Conservation (phyloP, 2,329 filamentous ascomycete genomes). For the Colletotrichum agaves region DNA sequence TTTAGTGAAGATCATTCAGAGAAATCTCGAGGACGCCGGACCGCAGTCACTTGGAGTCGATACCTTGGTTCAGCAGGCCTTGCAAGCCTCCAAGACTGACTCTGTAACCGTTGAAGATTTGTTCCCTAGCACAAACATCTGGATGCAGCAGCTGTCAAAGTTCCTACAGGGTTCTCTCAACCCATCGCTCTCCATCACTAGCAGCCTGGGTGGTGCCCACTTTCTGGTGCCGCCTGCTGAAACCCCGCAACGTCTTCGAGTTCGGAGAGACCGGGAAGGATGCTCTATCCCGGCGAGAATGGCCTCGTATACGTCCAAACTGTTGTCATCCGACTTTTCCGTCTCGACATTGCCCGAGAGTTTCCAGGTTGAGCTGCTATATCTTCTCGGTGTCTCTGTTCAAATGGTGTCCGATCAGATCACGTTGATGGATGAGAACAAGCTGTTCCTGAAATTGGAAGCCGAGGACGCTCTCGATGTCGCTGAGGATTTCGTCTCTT, state of each 20-base stretch:
- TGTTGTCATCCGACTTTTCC: conserved; percentile 60
- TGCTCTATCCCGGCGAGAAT: conserved; percentile 80
- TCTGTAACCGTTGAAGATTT: conserved; percentile 56
- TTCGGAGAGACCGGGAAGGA: conserved; percentile 72
- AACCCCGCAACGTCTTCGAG: conserved; percentile 38
- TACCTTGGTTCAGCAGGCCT: conserved; percentile 63
- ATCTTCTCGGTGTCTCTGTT: conserved; percentile 60
- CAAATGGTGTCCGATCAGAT: conserved; percentile 67
- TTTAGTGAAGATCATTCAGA: conserved; percentile 62
- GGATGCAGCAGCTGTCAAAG: conserved; percentile 70
- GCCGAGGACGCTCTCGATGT: conserved; percentile 49
- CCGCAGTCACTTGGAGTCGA: conserved; percentile 63
- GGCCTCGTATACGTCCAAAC: conserved; percentile 72
- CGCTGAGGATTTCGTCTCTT: conserved; percentile 56
- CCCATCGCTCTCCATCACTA: conserved; percentile 78
- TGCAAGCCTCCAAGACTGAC: conserved; percentile 50
- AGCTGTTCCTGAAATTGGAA: conserved; percentile 58
- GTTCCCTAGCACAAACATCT: conserved; percentile 72
- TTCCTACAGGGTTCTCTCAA: conserved; percentile 66
- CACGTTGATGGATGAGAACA: conserved; percentile 54
- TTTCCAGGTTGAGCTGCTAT: conserved; percentile 61
- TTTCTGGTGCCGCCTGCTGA: conserved; percentile 64
- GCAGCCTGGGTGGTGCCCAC: conserved; percentile 75
- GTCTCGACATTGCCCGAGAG: conserved; percentile 52
- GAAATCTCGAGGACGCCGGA: conserved; percentile 62